These are phyloP conservation scores for Taiozyma onychis DNA, from an alignment of 1,139 yeast species.

Conservation along the genomic window DNA sequence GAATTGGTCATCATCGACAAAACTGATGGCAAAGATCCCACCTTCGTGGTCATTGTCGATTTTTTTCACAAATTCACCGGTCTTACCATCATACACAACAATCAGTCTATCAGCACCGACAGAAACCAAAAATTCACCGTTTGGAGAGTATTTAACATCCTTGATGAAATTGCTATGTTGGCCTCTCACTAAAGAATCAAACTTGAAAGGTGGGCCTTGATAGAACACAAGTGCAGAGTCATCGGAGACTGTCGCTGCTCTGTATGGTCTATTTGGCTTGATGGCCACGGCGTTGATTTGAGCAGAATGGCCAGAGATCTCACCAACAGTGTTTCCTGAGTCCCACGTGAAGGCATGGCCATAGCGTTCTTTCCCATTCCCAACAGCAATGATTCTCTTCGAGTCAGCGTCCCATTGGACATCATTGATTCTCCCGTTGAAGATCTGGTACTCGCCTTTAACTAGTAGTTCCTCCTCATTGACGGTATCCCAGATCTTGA, in stretches of 20 bases:
- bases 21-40: conserved; percentile 72
- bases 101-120: conserved; percentile 84
- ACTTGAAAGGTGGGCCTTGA: conserved; percentile 93
- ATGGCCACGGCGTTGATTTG: conserved; percentile 79
- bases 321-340: conserved; percentile 93
- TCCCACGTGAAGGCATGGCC: conserved; percentile 95
- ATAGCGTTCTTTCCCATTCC: conserved; percentile 85
- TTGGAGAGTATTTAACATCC: conserved; percentile 80
- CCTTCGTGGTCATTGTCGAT: conserved; percentile 58
- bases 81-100: conserved; percentile 78
- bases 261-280: conserved; percentile 83
- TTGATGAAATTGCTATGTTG: conserved; percentile 73
- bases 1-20: conserved; percentile 60
- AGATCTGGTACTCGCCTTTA: conserved; percentile 78
- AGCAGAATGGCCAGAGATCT: conserved; percentile 90
- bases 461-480: conserved; percentile 50
- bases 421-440: conserved; percentile 78
- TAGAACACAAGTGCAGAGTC: conserved; percentile 81
- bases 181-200: conserved; percentile 64
- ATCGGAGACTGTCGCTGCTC: conserved; percentile 91
- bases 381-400: conserved; percentile 84
- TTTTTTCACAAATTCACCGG: conserved; percentile 65
- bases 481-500: conserved; percentile 80
- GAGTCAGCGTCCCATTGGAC: conserved; percentile 93
- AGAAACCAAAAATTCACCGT: conserved; percentile 64